phyloP scores from a whole-genome alignment of 805 yeast species.

The Candida boleticola region DNA sequence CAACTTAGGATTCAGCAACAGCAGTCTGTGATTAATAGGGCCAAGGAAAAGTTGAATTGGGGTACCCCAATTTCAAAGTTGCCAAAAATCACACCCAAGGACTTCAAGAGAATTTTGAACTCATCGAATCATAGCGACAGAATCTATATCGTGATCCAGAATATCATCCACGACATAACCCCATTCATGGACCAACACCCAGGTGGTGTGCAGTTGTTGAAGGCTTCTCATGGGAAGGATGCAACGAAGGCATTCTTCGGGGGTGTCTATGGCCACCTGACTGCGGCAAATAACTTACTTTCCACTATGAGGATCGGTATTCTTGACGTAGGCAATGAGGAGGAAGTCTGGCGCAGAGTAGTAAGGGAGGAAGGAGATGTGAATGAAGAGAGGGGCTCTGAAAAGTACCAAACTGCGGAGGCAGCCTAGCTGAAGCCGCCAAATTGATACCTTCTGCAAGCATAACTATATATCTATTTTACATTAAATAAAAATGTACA shows the following conservation, averaged over 20 bases:
- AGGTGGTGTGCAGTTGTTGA: slow-evolving; percentile 80
- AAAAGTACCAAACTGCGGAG: slow-evolving; percentile 30
- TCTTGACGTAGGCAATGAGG: slow-evolving; percentile 75
- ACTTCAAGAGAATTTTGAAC: slow-evolving; percentile 40
- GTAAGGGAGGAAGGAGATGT: slow-evolving; percentile 58
- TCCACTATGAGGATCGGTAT: slow-evolving; percentile 95
- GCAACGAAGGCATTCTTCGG: slow-evolving; percentile 94
- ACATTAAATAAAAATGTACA: too few relatives aligned
- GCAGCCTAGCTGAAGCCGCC: slow-evolving; percentile 36
- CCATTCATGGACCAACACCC: slow-evolving; percentile 92
- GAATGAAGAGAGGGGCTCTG: slow-evolving; percentile 14
- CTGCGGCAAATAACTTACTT: slow-evolving; percentile 86
- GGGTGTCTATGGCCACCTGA: slow-evolving; percentile 89
- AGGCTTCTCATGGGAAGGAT: slow-evolving; percentile 85
- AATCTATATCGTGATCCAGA: slow-evolving; percentile 79
- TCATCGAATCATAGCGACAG: slow-evolving; percentile 40
- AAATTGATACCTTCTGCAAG: too few relatives aligned
- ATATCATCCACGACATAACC: slow-evolving; percentile 90
- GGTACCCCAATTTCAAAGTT: slow-evolving; percentile 88
- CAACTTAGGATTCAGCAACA: slow-evolving; percentile 56
- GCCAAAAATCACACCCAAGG: slow-evolving; percentile 58
- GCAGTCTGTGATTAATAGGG: slow-evolving; percentile 75
- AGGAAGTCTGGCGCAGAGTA: slow-evolving; percentile 78
- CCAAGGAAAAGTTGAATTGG: slow-evolving; percentile 82
- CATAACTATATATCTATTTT: too few relatives aligned